Base-by-base conservation (phyloP, 1,139 yeast species). In the Pichia sp. region DNA sequence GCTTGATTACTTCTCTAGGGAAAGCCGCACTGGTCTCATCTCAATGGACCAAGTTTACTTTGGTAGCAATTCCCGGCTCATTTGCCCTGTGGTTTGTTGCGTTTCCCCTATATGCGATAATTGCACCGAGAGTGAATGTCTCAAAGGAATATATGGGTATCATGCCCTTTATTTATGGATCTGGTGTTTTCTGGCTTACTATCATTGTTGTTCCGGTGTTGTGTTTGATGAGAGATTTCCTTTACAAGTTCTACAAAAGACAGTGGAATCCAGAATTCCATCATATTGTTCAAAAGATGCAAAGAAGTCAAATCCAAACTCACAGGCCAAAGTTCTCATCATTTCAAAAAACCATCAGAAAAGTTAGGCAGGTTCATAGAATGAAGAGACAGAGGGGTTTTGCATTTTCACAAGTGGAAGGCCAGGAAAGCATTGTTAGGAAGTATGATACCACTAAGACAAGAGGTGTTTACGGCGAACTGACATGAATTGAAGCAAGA, bases 361-460 rank as follows among this genome's bases (percentile, higher is more conserved):
- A 88, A 57, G 97, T 91, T 28, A 80, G 99, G 60, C 98, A 93
- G 60, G 97, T 93, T 25, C 96, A 91, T 60, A 74, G 99, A 60
- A 88, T 91, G 82, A 85, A 94, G 56, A 93, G 91, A 55, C 98
- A 91, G 64, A 80, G 98, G 62, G 98, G 98, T 15, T 93, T 86
- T 69, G 99, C 99, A 2, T 93, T 91, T 53, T 87, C 97, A 4
- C 98, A 91, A 60, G 91, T 85, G 35, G 94, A 84, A 50, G 94
- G 94, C 33, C 97, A 91, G 60, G 94, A 86, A 46, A 78, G 80
- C 55, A 76, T 93, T 46, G 81, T 93, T 35, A 74, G 98, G 52
- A 85, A 94, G 64, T 93, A 93, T 52, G 98, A 93, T 59, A 91
- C 97, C 3, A 88, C 97, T 1, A 72, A 72, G 55, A 69, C 69